Percentiles rank a stretch among this genome's conserved stretches.
phyloP scores from a whole-genome alignment of 495 filamentous ascomycete genomes.

The Podospora comata region DNA sequence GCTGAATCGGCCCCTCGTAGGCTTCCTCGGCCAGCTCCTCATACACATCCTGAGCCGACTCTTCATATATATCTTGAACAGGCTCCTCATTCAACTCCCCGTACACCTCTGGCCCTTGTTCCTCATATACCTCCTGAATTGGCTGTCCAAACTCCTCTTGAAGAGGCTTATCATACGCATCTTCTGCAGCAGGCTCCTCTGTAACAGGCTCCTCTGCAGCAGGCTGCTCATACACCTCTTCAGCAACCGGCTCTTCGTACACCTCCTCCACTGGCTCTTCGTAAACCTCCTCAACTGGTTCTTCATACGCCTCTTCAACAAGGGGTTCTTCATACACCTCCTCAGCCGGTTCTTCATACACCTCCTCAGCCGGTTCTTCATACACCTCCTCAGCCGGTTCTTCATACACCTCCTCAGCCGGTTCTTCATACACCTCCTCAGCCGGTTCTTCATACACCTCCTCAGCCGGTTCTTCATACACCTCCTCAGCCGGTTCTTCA shows the following conservation, averaged over 20 bases:
- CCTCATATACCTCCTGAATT: background rate
- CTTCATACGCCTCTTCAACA: background rate
- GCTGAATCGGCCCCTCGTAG: background rate
- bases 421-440: background rate
- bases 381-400: conserved; percentile 4
- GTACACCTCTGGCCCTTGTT: background rate
- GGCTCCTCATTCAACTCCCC: background rate
- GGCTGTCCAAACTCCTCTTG: background rate
- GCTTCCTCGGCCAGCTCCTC: background rate
- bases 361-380: conserved; percentile 1
- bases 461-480: background rate
- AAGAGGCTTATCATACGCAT: conserved; percentile 1
- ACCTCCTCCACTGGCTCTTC: conserved; percentile 4
- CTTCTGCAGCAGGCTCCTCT: background rate
- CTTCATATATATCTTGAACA: background rate
- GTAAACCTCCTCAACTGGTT: background rate
- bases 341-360: background rate
- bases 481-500: conserved; percentile 5
- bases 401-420: background rate
- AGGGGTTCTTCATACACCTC: background rate
- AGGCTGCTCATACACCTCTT: background rate
- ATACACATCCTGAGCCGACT: background rate
- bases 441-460: background rate
- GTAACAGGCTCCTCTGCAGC: background rate
- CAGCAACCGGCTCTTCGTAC: background rate